Conservation (phyloP, 1,284 basidiomycete genomes). For the Hemileia vastatrix region DNA sequence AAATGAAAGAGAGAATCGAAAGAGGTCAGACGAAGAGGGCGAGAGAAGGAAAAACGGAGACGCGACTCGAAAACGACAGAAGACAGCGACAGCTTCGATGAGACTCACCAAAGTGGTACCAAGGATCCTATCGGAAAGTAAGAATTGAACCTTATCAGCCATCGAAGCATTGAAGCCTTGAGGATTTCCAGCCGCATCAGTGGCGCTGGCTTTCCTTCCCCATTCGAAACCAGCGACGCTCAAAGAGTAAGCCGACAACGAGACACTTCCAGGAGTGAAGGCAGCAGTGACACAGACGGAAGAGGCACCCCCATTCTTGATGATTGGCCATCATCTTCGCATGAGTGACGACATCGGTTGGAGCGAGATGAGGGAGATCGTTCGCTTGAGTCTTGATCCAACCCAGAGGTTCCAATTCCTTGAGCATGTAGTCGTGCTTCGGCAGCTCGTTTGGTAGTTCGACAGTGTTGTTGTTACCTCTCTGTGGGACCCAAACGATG, state of each 20-base stretch:
- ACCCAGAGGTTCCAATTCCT: constrained; percentile 88
- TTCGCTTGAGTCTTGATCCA: constrained; percentile 86
- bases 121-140: constrained; percentile 40
- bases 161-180: constrained; percentile 34
- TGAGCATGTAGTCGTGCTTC: constrained; percentile 84
- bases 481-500: constrained; percentile 44
- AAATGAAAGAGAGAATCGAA: not conserved
- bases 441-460: constrained; percentile 78
- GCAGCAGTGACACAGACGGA: constrained; percentile 38
- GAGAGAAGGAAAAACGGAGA: not conserved
- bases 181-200: constrained; percentile 31
- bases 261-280: constrained; percentile 42
- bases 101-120: constrained; percentile 37
- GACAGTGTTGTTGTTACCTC: constrained; percentile 61
- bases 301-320: constrained; percentile 36
- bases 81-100: not conserved
- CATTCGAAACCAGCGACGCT: constrained; percentile 43
- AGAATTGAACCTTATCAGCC: constrained; percentile 40
- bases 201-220: constrained; percentile 38
- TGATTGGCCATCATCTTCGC: constrained; percentile 40
- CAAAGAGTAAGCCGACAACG: constrained; percentile 36
- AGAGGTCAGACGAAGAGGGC: not conserved
- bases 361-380: constrained; percentile 36
- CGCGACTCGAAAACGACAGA: not conserved
- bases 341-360: constrained; percentile 38